These are phyloP conservation scores for Allium fistulosum DNA, from an alignment of 106 monocot species.

Conservation along the genomic window DNA sequence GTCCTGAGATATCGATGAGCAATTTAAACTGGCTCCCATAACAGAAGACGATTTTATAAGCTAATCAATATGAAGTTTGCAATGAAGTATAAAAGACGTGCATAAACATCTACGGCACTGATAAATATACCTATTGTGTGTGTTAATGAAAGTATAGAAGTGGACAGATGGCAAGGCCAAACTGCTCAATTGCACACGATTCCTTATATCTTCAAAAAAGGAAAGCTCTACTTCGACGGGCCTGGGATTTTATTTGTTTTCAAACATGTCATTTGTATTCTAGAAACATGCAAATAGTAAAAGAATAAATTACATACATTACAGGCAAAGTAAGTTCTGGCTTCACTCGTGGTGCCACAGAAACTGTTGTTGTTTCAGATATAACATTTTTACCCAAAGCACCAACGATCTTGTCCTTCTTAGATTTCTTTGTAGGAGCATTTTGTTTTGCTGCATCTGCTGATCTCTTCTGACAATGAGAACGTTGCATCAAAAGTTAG, in stretches of 20 bases:
- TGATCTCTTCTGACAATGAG: slow-evolving; percentile 53
- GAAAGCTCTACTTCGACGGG: slow-evolving; percentile 65
- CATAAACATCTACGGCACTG: too few relatives aligned
- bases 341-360: slow-evolving; percentile 81
- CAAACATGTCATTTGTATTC: not conserved
- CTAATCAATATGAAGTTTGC: too few relatives aligned
- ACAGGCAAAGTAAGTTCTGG: slow-evolving; percentile 80
- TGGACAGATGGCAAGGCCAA: slow-evolving; percentile 87
- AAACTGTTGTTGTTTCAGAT: slow-evolving; percentile 58
- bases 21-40: slow-evolving; percentile 54
- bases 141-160: slow-evolving; percentile 91
- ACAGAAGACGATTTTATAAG: too few relatives aligned
- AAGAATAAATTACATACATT: slow-evolving; percentile 44
- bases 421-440: slow-evolving; percentile 58
- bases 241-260: slow-evolving; percentile 27
- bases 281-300: not conserved
- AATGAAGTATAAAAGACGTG: too few relatives aligned
- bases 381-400: slow-evolving; percentile 60
- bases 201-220: slow-evolving; percentile 86
- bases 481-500: not conserved
- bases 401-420: slow-evolving; percentile 84
- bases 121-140: slow-evolving; percentile 69
- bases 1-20: slow-evolving; percentile 82
- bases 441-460: slow-evolving; percentile 68
- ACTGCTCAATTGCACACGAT: slow-evolving; percentile 80